These are phyloP conservation scores for Scytalidium lignicola DNA, from an alignment of 2,329 filamentous ascomycete genomes.

Conservation along the genomic window DNA sequence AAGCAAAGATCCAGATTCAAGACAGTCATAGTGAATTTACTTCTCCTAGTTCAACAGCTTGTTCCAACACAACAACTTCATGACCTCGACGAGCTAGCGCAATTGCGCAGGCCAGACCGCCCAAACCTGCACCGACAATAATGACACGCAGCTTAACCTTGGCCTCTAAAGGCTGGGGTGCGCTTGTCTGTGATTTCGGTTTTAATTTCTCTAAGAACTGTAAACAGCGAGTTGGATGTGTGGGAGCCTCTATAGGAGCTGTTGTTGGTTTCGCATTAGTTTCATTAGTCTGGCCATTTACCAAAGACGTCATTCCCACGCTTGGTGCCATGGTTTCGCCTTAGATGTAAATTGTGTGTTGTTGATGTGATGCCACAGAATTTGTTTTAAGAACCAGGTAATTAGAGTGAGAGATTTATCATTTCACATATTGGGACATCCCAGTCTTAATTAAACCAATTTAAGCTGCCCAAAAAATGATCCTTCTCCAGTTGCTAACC, in stretches of 20 bases:
- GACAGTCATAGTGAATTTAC: conserved; percentile 18
- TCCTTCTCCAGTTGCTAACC: no score
- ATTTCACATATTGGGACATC: no score
- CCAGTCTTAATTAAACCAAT: no score
- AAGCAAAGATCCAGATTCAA: conserved; percentile 1
- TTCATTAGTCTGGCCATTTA: neutral
- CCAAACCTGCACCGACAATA: conserved; percentile 38
- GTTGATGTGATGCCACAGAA: no score
- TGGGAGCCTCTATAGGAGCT: conserved; percentile 26
- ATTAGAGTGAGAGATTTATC: no score
- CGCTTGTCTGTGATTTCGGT: neutral
- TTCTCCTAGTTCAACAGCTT: conserved; percentile 34
- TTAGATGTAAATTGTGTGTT: neutral
- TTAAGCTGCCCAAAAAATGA: no score
- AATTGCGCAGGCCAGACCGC: conserved; percentile 36
- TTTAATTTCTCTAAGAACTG: conserved; percentile 8
- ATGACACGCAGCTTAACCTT: conserved; percentile 16
- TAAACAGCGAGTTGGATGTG: conserved; percentile 7
- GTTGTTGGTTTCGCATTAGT: neutral
- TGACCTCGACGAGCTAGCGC: conserved; percentile 33
- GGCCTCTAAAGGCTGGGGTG: conserved; percentile 1
- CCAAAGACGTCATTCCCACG: neutral
- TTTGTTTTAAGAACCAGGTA: no score
- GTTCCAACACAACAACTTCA: conserved; percentile 34
- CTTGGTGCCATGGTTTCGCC: neutral